Conservation (phyloP, 345 rosid genomes). For the Cardamine occulta region DNA sequence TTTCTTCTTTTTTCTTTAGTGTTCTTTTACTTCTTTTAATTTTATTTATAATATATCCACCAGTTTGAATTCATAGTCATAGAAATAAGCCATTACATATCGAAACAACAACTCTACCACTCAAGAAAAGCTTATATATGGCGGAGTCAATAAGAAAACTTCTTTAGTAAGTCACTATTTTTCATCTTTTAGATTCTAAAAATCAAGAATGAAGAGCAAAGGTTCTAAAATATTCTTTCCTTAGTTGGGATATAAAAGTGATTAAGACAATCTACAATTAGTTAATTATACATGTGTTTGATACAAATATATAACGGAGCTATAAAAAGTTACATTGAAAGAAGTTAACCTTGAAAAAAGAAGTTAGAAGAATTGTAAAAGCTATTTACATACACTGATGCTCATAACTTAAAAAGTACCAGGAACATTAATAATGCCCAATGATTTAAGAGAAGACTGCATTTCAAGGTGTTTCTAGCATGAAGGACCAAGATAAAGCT, state of each 20-base stretch:
- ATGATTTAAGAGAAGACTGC: slow-evolving; percentile 10
- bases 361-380: not conserved
- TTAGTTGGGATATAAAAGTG: slow-evolving; percentile 39
- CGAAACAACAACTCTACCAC: slow-evolving; percentile 48
- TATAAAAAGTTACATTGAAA: slow-evolving; percentile 1
- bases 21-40: slow-evolving; percentile 9
- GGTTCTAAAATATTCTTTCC: slow-evolving; percentile 37
- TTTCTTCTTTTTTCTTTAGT: slow-evolving; percentile 33
- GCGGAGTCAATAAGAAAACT: slow-evolving; percentile 36
- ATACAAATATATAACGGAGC: slow-evolving; percentile 6
- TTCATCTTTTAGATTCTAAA: slow-evolving; percentile 36
- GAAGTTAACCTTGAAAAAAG: not conserved
- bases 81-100: slow-evolving; percentile 32
- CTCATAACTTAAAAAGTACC: not conserved
- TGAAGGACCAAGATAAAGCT: not conserved
- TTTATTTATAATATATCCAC: slow-evolving; percentile 6
- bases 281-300: slow-evolving; percentile 25
- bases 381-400: not conserved
- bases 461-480: not conserved
- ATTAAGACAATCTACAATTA: slow-evolving; percentile 11
- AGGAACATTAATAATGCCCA: not conserved
- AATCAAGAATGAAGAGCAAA: slow-evolving; percentile 36
- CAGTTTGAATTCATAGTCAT: slow-evolving; percentile 40
- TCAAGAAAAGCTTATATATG: slow-evolving; percentile 31
- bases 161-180: slow-evolving; percentile 33